phyloP scores from a whole-genome alignment of 2,329 filamentous ascomycete species.

The Hirsutella thompsonii region DNA sequence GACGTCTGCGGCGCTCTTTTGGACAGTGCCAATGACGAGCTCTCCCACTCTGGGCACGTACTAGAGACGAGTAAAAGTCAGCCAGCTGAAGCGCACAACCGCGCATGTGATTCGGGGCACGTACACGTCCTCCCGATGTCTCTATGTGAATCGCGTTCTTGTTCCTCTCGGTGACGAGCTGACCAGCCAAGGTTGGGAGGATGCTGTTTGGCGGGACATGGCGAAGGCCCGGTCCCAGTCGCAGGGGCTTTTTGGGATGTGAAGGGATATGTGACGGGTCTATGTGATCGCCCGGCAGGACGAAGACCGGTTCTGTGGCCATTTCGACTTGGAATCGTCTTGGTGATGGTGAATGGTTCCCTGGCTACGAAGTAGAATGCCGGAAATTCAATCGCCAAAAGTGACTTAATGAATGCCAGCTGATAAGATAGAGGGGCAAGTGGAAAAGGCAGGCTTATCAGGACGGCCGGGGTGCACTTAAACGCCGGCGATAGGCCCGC shows the following conservation, averaged over 20 bases:
- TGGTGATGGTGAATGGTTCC: conserved; percentile 14
- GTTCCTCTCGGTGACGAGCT: conserved; percentile 51
- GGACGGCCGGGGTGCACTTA: not conserved
- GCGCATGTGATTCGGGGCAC: conserved; percentile 15
- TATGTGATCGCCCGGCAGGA: conserved; percentile 74
- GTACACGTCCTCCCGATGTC: conserved; percentile 53
- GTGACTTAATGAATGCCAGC: too few species aligned
- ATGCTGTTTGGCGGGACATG: conserved; percentile 68
- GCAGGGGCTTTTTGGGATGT: conserved; percentile 56
- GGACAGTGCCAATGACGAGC: conserved; percentile 76
- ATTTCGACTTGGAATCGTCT: conserved; percentile 13
- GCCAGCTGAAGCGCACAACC: too few species aligned
- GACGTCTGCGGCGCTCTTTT: conserved; percentile 60
- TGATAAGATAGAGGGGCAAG: conserved; percentile 1
- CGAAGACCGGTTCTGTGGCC: conserved; percentile 44
- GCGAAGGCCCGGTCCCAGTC: conserved; percentile 72
- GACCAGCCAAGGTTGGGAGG: conserved; percentile 53
- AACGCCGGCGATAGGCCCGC: not conserved
- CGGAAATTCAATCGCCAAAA: not conserved
- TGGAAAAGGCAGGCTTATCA: not conserved
- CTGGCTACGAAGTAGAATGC: not conserved
- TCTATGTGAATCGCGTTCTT: conserved; percentile 76
- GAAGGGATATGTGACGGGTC: conserved; percentile 53
- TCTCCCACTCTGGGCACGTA: conserved; percentile 74
- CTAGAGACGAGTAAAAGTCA: conserved; percentile 30